Evolutionary conservation across 768 basidiomycete species (phyloP).

Genomic region (Rhodotorula diobovata): DNA sequence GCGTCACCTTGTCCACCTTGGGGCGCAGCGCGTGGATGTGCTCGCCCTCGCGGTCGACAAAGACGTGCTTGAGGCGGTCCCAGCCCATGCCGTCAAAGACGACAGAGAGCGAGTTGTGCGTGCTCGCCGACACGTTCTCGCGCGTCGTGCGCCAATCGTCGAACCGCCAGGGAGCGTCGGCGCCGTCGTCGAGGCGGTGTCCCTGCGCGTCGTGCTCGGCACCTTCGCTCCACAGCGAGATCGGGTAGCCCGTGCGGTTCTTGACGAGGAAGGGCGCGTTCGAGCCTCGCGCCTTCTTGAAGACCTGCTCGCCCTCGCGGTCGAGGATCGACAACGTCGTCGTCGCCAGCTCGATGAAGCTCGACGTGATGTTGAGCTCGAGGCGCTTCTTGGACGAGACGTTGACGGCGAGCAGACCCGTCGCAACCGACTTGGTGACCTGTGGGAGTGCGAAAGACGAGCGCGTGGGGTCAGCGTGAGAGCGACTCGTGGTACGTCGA

Average conservation of each 20-base stretch:
- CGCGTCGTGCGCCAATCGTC: constrained; percentile 92
- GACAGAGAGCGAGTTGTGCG: constrained; percentile 80
- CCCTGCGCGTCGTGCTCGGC: constrained; percentile 51
- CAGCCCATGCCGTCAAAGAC: constrained; percentile 77
- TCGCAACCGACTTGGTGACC: constrained; percentile 32
- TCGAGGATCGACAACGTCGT: constrained; percentile 68
- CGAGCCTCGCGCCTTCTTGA: constrained; percentile 73
- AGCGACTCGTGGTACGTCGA: neutral
- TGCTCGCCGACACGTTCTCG: constrained; percentile 59
- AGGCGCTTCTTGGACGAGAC: constrained; percentile 73
- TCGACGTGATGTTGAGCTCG: constrained; percentile 84
- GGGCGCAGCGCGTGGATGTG: constrained; percentile 82
- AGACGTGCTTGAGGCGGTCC: constrained; percentile 81
- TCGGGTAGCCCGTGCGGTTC: constrained; percentile 81
- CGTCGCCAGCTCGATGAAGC: constrained; percentile 77
- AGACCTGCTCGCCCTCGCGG: constrained; percentile 66
- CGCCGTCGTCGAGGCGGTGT: constrained; percentile 59
- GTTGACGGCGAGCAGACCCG: constrained; percentile 54
- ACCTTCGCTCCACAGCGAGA: constrained; percentile 79
- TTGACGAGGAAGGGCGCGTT: constrained; percentile 90
- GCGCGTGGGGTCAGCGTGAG: too few relatives aligned
- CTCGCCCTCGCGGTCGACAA: constrained; percentile 91
- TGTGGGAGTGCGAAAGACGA: constrained; percentile 12
- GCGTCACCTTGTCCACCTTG: constrained; percentile 63
- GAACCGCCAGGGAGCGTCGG: constrained; percentile 88